Conservation (phyloP, 2,329 filamentous ascomycete genomes). For the Botrytis fabae region DNA sequence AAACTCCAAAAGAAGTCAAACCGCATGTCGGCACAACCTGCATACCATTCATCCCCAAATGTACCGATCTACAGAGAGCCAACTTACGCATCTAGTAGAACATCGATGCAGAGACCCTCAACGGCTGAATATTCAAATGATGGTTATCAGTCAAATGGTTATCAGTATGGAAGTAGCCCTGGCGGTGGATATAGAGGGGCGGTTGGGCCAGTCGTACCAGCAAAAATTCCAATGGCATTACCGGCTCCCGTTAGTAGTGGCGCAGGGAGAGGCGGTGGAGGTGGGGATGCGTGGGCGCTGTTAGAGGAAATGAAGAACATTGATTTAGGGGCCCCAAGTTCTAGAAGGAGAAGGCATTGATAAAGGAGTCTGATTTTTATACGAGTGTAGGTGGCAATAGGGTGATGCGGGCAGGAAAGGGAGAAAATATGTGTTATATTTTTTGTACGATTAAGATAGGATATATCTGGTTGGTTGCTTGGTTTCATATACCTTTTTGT, state of each 20-base stretch:
- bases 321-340: slow-evolving; percentile 61
- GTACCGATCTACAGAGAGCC: slow-evolving; percentile 39
- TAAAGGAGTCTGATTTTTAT: neutral
- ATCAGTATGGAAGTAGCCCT: slow-evolving; percentile 35
- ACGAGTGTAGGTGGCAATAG: neutral
- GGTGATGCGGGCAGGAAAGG: neutral
- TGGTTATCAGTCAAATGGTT: slow-evolving; percentile 36
- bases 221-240: slow-evolving; percentile 61
- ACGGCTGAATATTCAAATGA: slow-evolving; percentile 38
- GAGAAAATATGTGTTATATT: neutral
- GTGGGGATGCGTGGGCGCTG: slow-evolving; percentile 53
- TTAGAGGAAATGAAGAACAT: slow-evolving; percentile 71
- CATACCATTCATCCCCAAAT: slow-evolving; percentile 36
- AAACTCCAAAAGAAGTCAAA: slow-evolving; percentile 63
- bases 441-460: slow-evolving; percentile 16
- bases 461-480: slow-evolving; percentile 1
- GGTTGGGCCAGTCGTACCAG: slow-evolving; percentile 59
- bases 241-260: slow-evolving; percentile 7
- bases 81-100: slow-evolving; percentile 24
- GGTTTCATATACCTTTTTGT: slow-evolving; percentile 3
- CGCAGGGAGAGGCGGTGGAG: slow-evolving; percentile 28
- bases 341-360: slow-evolving; percentile 32
- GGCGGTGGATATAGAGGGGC: slow-evolving; percentile 38
- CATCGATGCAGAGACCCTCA: slow-evolving; percentile 31
- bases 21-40: slow-evolving; percentile 36